Evolutionary conservation across 352 stramenopile genomes (phyloP).

Genomic region (Phytophthora citricola): DNA sequence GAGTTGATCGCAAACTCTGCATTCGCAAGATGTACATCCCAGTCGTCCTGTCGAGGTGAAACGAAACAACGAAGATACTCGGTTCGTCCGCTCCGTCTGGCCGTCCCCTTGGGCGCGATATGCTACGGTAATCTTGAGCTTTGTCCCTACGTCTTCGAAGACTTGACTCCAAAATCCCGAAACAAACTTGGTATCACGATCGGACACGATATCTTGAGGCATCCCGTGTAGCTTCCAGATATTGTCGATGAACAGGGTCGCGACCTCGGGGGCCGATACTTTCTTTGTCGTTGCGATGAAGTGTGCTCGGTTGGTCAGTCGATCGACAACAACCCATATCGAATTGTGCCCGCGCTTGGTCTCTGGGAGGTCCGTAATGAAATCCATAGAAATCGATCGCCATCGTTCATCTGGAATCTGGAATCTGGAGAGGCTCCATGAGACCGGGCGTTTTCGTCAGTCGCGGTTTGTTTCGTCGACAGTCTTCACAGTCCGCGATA

Average conservation of each 20-base stretch:
- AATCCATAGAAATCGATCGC: slow-evolving; percentile 17
- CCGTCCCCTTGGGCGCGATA: too few relatives aligned
- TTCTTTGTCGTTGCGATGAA: slow-evolving; percentile 15
- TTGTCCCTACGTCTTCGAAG: too few relatives aligned
- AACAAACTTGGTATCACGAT: too few relatives aligned
- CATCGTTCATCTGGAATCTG: slow-evolving; percentile 8
- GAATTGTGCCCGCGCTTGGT: slow-evolving; percentile 3
- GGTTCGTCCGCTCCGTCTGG: too few relatives aligned
- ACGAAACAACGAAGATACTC: slow-evolving; percentile 1
- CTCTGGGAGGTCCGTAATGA: slow-evolving; percentile 15
- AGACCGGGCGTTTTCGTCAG: slow-evolving; percentile 12
- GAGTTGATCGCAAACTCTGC: too few relatives aligned
- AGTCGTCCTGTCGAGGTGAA: too few relatives aligned
- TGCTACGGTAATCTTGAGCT: too few relatives aligned
- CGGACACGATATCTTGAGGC: not conserved
- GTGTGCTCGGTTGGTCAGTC: slow-evolving; percentile 4
- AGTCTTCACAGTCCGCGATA: slow-evolving; percentile 14
- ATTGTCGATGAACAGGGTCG: slow-evolving; percentile 10
- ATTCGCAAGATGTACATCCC: not conserved
- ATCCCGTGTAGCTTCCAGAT: slow-evolving; percentile 6
- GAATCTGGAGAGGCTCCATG: slow-evolving; percentile 13
- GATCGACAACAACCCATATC: not conserved
- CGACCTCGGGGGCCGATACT: slow-evolving; percentile 1
- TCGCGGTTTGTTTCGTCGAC: slow-evolving; percentile 10
- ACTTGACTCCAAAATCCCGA: too few relatives aligned